These are phyloP conservation scores for Glycyrrhiza uralensis DNA, from an alignment of 306 rosid species.

Conservation along the genomic window DNA sequence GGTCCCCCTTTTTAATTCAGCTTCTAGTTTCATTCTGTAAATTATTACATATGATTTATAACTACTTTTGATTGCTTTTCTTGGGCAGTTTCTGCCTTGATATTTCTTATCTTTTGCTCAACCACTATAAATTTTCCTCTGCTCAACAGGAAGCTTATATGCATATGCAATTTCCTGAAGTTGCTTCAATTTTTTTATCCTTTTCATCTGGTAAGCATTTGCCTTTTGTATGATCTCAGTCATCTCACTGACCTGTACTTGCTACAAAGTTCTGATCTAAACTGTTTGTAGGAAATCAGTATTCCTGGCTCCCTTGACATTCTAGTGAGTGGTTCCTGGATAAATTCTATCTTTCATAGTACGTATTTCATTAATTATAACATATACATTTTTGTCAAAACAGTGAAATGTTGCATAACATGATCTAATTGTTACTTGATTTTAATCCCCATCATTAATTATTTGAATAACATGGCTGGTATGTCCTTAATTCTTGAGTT, in stretches of 20 bases:
- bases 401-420: not conserved
- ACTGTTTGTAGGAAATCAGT: conserved; percentile 34
- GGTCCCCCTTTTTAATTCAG: not conserved
- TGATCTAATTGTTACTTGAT: not conserved
- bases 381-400: not conserved
- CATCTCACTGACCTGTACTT: not conserved
- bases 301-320: conserved; percentile 35
- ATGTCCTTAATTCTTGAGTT: conserved; percentile 31
- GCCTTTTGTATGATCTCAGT: not conserved
- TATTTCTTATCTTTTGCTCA: not conserved
- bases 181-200: conserved; percentile 25
- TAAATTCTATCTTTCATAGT: conserved; percentile 36
- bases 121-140: conserved; percentile 2
- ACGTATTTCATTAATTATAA: conserved; percentile 26
- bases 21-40: not conserved
- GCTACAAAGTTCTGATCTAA: conserved; percentile 20
- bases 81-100: not conserved
- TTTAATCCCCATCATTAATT: conserved; percentile 21
- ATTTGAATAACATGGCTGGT: conserved; percentile 32
- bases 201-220: conserved; percentile 49
- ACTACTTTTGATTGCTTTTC: conserved; percentile 18
- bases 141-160: conserved; percentile 70
- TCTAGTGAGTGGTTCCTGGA: conserved; percentile 38
- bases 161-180: conserved; percentile 80
- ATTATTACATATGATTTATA: conserved; percentile 7